A percentile compares a stretch with the other conserved stretches of the same genome.
These are phyloP conservation scores for Zygosaccharomyces rouxii DNA, from an alignment of 805 yeast genomes.

Conservation along the genomic window DNA sequence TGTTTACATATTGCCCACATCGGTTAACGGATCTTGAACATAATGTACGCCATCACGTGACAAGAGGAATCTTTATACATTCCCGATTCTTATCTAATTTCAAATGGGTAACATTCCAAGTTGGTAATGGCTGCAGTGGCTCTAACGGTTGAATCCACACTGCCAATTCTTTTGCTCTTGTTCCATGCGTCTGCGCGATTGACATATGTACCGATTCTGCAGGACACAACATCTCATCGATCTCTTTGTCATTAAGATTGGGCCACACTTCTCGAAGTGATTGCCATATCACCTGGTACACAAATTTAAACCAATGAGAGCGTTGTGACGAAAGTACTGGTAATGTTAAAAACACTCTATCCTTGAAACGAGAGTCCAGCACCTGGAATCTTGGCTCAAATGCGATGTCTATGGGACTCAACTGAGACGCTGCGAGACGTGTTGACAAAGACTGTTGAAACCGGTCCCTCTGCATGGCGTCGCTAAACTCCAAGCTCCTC, in stretches of 20 bases:
- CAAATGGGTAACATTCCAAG: background rate
- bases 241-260: background rate
- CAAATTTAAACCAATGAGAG: constrained; percentile 3
- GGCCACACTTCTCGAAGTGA: constrained; percentile 10
- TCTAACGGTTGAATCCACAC: background rate
- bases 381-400: constrained; percentile 8
- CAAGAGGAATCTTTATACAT: constrained; percentile 1
- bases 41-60: constrained; percentile 1
- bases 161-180: background rate
- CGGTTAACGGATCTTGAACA: constrained; percentile 1
- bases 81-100: constrained; percentile 12
- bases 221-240: constrained; percentile 6
- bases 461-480: constrained; percentile 13
- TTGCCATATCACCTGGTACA: constrained; percentile 5
- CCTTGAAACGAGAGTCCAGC: constrained; percentile 8
- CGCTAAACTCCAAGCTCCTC: constrained; percentile 11
- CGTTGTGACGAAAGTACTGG: constrained; percentile 9
- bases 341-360: constrained; percentile 10
- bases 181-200: constrained; percentile 8
- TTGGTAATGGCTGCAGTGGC: background rate
- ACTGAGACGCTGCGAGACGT: background rate
- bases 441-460: constrained; percentile 7
- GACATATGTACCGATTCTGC: constrained; percentile 13
- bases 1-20: constrained; percentile 7
- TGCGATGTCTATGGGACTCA: constrained; percentile 6